phyloP scores from a whole-genome alignment of 1,139 yeast genomes.

The Suhomyces wounanorum region DNA sequence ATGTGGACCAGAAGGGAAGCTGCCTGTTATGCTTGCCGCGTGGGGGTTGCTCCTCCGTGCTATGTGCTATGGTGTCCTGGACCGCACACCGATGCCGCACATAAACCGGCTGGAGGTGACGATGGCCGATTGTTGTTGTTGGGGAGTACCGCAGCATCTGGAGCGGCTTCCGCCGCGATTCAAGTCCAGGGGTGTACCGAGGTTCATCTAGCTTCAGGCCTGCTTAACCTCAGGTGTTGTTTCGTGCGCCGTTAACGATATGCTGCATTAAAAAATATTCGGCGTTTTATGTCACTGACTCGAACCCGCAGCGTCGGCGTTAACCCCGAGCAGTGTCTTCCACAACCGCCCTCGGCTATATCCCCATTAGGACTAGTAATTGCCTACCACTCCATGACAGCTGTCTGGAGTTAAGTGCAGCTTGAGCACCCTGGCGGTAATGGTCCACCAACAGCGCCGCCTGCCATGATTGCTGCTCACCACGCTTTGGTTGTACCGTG shows the following conservation, averaged over 20 bases:
- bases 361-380: background rate
- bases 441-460: background rate
- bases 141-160: too few relatives aligned
- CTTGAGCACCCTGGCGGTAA: too few relatives aligned
- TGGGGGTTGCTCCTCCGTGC: background rate
- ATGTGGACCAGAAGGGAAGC: background rate
- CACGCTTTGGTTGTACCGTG: background rate
- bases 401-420: too few relatives aligned
- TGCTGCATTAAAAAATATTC: constrained; percentile 4
- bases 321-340: background rate
- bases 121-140: too few relatives aligned
- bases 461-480: background rate
- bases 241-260: constrained; percentile 1
- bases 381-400: background rate
- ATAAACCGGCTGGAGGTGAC: too few relatives aligned
- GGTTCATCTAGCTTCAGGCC: background rate
- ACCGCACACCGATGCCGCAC: too few relatives aligned
- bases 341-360: background rate
- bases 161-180: too few relatives aligned
- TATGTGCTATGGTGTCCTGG: too few relatives aligned
- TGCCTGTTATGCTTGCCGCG: background rate
- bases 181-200: background rate
- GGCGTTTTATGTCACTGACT: constrained; percentile 7
- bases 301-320: background rate
- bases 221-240: background rate